Evolutionary conservation across 2,329 filamentous ascomycete genomes (phyloP), one percentile per base, ranked within the genome.

Genomic region (Fusarium continuum): DNA sequence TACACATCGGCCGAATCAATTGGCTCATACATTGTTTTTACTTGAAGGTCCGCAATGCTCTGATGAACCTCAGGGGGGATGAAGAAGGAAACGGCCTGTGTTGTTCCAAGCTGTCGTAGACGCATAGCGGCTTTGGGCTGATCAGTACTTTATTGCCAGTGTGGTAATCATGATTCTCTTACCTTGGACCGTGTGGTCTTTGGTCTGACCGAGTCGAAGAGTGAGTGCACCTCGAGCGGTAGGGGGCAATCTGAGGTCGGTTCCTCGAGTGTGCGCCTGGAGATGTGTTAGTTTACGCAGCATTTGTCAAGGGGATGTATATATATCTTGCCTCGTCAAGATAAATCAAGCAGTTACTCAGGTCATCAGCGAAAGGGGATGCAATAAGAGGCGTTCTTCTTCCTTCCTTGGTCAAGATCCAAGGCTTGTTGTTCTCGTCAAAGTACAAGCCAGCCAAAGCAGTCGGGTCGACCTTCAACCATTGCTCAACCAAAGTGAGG

Each of bases 41-140:
- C 35, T 17, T 58, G 57, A 0, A 82, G 61, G 53, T 87, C 84
- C 0, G 82, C 69, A 44, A 90, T 88, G 51, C 83, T 87, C 43
- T 88, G 84, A 35, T 88, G 80, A 0, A 88, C 86, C 65, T 89
- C 86, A 0, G 82, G 83, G 0, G 86, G 84, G 0, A 84, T 79
- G 31, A 86, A 81, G 52, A 88, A 83, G 7, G 74, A 74, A 1
- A 89, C 69, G 0, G 82, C 81, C 54, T 89, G 86, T 0, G 83
- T 83, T 1, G 78, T 78, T 2, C 73, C 76, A 0, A 90, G 74
- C 43, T 88, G 83, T 1, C 88, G 80, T 1, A 90, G 71, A 50
- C 87, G 75, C 87, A 90, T 89, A 0, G 87, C 86, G 50, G 87
- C 86, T 83, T 60, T 26, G 17, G 10, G 11, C 4, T 36, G 10